These are phyloP conservation scores for Coffea eugenioides DNA, from an alignment of 257 asterid genomes.

Conservation along the genomic window DNA sequence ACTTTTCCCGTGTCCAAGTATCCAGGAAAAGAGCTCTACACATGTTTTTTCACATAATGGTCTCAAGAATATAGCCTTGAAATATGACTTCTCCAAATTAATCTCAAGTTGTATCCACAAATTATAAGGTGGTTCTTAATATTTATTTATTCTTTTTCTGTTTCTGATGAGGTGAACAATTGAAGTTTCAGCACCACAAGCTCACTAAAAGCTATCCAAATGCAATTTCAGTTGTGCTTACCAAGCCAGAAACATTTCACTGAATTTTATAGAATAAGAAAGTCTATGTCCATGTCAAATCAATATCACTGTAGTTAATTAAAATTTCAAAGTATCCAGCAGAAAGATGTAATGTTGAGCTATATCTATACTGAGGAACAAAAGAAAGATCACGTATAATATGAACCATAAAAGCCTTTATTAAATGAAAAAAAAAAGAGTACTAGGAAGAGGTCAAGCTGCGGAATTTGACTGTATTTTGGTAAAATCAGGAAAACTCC, in stretches of 20 bases:
- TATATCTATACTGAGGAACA: not conserved
- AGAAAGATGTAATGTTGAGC: not conserved
- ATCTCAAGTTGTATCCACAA: not conserved
- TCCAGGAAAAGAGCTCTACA: not conserved
- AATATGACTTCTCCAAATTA: not conserved
- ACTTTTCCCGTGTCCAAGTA: no score
- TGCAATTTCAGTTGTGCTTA: no score
- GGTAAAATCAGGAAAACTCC: not conserved
- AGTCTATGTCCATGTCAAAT: conserved; percentile 1
- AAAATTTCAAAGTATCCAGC: not conserved
- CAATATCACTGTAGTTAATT: not conserved
- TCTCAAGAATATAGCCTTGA: not conserved
- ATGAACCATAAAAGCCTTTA: not conserved
- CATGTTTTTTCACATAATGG: not conserved
- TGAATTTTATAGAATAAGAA: not conserved
- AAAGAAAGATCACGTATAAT: not conserved
- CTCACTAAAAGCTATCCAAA: not conserved
- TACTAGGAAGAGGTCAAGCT: not conserved
- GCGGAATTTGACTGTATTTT: conserved; percentile 9
- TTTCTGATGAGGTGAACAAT: no score
- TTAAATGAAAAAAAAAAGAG: not conserved
- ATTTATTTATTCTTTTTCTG: not conserved
- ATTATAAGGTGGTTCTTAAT: not conserved
- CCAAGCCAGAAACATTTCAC: not conserved
- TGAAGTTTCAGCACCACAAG: not conserved